Base-by-base conservation (phyloP, 2,329 filamentous ascomycete genomes). In the Tolypocladium tundrense region DNA sequence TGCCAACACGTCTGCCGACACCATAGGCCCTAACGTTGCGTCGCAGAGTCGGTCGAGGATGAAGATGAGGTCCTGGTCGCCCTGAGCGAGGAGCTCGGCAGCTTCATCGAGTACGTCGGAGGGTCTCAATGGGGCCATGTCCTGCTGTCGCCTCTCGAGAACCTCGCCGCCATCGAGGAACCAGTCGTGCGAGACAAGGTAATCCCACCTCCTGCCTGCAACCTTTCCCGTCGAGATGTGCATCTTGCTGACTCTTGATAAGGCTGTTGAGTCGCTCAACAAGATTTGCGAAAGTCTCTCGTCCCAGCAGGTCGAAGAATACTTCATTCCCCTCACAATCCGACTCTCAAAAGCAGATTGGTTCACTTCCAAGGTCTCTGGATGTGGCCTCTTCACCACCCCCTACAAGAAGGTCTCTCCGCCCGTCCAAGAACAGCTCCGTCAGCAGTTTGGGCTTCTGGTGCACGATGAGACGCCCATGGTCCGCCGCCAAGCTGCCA, bases 301-400 rank as follows among this genome's bases (percentile, higher is more conserved):
- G 55, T 79, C 91, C 67, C 84, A 91, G 74, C 94, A 99, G 79
- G 88, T 97, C 71, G 94, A 99, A 80, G 90, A 97, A 69, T 90
- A 92, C 76, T 97, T 97, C 78, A 93, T 99, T 66, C 94, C 94
- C 61, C 87, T 99, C 70, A 92, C 92, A 60, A 85, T 96, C 70
- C 91, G 94, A 71, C 89, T 99, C 61, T 95, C 94, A 64, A 99
- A 97, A 83, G 94, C 94, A 76, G 94, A 99, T 77, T 99, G 94
- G 94, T 99, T 99, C 76, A 99, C 94, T 59, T 97, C 94, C 64
- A 99, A 97, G 79, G 94, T 99, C 64, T 99, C 94, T 39, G 94
- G 93, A 62, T 96, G 93, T 64, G 94, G 94, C 62, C 88, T 99
- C 62, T 99, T 93, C 79, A 94, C 90, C 72, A 85, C 87, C 54